A percentile compares a stretch with the other conserved stretches of the same genome.
Evolutionary conservation across 2,329 filamentous ascomycete species (phyloP).

Genomic region (Samsoniella hepiali): DNA sequence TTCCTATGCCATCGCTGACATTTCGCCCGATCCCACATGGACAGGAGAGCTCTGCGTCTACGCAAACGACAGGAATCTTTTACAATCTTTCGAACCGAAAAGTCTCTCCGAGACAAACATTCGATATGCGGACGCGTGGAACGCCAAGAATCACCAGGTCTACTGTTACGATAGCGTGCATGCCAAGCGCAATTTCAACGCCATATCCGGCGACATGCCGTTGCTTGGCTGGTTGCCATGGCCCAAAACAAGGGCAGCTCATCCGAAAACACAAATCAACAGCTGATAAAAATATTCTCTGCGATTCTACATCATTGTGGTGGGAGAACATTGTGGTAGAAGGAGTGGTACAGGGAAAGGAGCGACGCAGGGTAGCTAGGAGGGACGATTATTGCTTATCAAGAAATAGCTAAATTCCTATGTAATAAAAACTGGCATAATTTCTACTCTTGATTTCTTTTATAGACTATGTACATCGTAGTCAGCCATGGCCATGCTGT

Average conservation of each 20-base stretch:
- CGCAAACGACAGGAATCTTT: not conserved
- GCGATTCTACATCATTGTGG: too few species aligned
- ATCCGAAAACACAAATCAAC: too few species aligned
- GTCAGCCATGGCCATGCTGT: too few species aligned
- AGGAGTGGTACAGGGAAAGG: too few species aligned
- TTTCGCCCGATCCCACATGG: not conserved
- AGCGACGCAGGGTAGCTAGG: too few species aligned
- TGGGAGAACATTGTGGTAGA: too few species aligned
- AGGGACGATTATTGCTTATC: too few species aligned
- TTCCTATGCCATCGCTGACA: not conserved
- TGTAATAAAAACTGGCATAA: too few species aligned
- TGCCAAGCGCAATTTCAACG: not conserved
- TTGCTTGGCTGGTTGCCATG: not conserved
- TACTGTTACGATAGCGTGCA: not conserved
- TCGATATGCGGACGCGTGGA: not conserved
- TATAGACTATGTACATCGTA: too few species aligned
- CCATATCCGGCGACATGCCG: not conserved
- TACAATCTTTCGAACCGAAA: not conserved
- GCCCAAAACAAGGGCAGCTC: not conserved
- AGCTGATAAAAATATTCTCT: too few species aligned
- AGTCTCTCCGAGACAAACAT: not conserved
- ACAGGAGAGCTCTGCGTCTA: not conserved
- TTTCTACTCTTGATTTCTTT: too few species aligned
- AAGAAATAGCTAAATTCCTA: too few species aligned
- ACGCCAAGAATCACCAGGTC: not conserved